phyloP scores from a whole-genome alignment of 352 stramenopile species.

The Phytophthora cactorum region DNA sequence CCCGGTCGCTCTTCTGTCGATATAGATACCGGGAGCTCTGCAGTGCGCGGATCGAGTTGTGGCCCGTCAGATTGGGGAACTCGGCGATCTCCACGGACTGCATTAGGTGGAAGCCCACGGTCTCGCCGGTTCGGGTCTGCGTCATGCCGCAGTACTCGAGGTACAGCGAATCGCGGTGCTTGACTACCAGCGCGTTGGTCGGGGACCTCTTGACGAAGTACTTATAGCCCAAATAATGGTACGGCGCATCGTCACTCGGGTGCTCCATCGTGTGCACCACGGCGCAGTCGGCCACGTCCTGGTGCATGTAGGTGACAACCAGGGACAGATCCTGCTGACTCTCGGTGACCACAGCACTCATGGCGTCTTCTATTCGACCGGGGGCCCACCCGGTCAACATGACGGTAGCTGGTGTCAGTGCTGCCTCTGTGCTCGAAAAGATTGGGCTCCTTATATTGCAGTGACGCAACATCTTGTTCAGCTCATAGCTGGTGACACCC shows the following conservation, averaged over 20 bases:
- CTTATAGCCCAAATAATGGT: constrained; percentile 61
- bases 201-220: constrained; percentile 59
- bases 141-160: constrained; percentile 54
- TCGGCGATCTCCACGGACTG: constrained; percentile 44
- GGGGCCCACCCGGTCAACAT: constrained; percentile 45
- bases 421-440: constrained; percentile 29
- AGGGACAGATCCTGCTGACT: constrained; percentile 55
- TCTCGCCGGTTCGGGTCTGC: constrained; percentile 34
- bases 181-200: constrained; percentile 35
- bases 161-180: constrained; percentile 44
- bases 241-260: constrained; percentile 49
- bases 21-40: constrained; percentile 59
- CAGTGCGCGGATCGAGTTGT: constrained; percentile 49
- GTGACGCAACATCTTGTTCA: constrained; percentile 28
- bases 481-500: constrained; percentile 28
- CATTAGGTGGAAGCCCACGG: constrained; percentile 52
- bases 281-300: constrained; percentile 60
- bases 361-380: constrained; percentile 51
- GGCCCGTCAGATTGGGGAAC: constrained; percentile 48
- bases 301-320: constrained; percentile 60
- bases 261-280: constrained; percentile 58
- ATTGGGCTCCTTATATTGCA: constrained; percentile 28
- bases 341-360: constrained; percentile 57
- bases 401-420: constrained; percentile 30
- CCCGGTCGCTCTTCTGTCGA: constrained; percentile 52